A percentile compares a stretch with the other conserved stretches of the same genome.
These are phyloP conservation scores for Yamadazyma taylorii DNA, from an alignment of 1,139 yeast genomes.

Conservation along the genomic window DNA sequence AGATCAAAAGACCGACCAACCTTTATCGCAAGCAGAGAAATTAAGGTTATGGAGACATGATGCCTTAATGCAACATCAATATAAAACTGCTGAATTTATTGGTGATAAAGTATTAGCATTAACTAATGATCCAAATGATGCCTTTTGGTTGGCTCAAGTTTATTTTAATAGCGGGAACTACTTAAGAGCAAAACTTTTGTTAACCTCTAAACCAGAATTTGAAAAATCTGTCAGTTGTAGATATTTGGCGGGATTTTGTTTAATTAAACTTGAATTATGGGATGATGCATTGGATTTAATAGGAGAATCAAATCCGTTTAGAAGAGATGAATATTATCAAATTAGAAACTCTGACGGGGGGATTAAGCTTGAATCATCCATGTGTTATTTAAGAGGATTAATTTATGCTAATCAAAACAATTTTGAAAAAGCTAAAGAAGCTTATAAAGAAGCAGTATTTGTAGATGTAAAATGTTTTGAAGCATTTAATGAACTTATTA, in stretches of 20 bases:
- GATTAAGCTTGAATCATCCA: conserved; percentile 79
- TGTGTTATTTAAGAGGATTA: conserved; percentile 83
- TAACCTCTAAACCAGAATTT: conserved; percentile 41
- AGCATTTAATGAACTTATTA: conserved; percentile 79
- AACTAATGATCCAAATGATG: conserved; percentile 86
- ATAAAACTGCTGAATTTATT: conserved; percentile 83
- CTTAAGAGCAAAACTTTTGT: conserved; percentile 72
- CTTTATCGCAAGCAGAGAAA: conserved; percentile 80
- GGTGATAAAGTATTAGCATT: conserved; percentile 85
- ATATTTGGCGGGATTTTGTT: conserved; percentile 76
- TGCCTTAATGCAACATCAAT: conserved; percentile 90
- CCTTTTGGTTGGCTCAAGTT: conserved; percentile 95
- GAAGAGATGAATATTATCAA: conserved; percentile 37
- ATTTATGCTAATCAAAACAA: conserved; percentile 83
- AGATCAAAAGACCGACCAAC: conserved; percentile 21
- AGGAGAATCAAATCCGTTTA: conserved; percentile 81
- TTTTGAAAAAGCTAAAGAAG: conserved; percentile 83
- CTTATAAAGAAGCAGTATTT: conserved; percentile 81
- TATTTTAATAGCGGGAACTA: conserved; percentile 74
- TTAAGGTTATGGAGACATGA: conserved; percentile 92
- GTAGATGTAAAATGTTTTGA: conserved; percentile 93
- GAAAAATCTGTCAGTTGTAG: conserved; percentile 67
- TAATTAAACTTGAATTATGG: conserved; percentile 72
- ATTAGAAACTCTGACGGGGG: conserved; percentile 66
- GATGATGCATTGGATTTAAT: conserved; percentile 88